Conservation (phyloP, 1,284 basidiomycete genomes). For the Anthracocystis setariae region DNA sequence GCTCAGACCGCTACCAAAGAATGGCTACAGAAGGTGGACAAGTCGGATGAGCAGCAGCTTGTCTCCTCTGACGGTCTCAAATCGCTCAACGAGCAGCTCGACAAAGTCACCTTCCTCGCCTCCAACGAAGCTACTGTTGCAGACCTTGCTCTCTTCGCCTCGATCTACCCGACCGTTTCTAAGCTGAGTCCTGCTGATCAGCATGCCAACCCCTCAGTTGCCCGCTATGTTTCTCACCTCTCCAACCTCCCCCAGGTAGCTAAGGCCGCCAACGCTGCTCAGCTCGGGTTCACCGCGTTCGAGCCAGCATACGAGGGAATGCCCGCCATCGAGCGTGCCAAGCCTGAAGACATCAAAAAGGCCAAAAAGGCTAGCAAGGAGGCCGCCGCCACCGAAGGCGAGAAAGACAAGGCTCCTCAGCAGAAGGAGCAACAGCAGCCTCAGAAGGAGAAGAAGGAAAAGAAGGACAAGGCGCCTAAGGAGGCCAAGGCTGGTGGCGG, state of each 20-base stretch:
- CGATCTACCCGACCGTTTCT: slow-evolving; percentile 59
- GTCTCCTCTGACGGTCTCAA: slow-evolving; percentile 51
- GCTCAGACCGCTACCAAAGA: slow-evolving; percentile 32
- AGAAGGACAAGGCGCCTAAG: slow-evolving; percentile 61
- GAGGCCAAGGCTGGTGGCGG: slow-evolving; percentile 55
- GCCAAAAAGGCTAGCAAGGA: slow-evolving; percentile 61
- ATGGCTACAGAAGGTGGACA: slow-evolving; percentile 49
- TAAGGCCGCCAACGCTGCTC: slow-evolving; percentile 38
- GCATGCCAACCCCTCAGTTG: slow-evolving; percentile 62
- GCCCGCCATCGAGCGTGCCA: slow-evolving; percentile 58
- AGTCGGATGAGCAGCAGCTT: slow-evolving; percentile 42
- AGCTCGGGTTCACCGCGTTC: slow-evolving; percentile 52
- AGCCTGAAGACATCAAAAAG: slow-evolving; percentile 50
- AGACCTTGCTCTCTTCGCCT: slow-evolving; percentile 64
- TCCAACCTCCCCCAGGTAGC: slow-evolving; percentile 53
- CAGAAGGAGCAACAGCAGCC: slow-evolving; percentile 31
- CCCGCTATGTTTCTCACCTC: slow-evolving; percentile 65
- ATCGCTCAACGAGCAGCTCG: slow-evolving; percentile 55
- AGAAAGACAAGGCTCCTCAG: slow-evolving; percentile 25
- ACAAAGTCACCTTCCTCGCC: slow-evolving; percentile 56
- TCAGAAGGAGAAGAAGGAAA: slow-evolving; percentile 54
- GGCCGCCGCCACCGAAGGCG: slow-evolving; percentile 22
- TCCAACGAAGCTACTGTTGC: slow-evolving; percentile 60
- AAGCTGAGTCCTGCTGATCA: slow-evolving; percentile 58
- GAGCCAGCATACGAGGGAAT: slow-evolving; percentile 64